These are phyloP conservation scores for Colletotrichum kahawae DNA, from an alignment of 2,329 filamentous ascomycete genomes.

Conservation along the genomic window DNA sequence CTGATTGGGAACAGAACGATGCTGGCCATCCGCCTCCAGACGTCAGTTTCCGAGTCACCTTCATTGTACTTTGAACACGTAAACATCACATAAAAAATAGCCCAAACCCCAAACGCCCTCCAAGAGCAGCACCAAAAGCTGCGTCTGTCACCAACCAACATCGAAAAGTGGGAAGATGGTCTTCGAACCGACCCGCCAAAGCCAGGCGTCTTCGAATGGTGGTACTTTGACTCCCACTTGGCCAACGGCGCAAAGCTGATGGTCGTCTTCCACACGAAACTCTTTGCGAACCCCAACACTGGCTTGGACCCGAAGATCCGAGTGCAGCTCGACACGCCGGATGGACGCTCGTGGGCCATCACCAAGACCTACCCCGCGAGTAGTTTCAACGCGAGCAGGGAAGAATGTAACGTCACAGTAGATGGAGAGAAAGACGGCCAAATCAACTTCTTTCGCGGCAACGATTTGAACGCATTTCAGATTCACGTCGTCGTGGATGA, in stretches of 20 bases:
- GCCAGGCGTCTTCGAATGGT: background rate
- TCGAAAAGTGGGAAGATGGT: background rate
- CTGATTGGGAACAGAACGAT: background rate
- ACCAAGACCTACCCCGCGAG: background rate
- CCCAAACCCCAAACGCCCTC: fast-evolving
- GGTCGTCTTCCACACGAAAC: background rate
- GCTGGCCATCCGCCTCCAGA: background rate
- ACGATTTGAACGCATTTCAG: background rate
- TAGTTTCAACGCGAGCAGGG: background rate
- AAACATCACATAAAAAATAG: background rate
- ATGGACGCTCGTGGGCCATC: background rate
- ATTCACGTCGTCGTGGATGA: background rate
- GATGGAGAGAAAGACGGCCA: background rate
- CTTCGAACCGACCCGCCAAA: background rate
- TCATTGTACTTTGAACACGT: background rate
- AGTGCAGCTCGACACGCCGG: background rate
- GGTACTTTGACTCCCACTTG: background rate
- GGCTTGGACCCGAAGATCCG: background rate
- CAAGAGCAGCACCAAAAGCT: background rate
- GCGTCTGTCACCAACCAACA: background rate
- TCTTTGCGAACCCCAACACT: background rate
- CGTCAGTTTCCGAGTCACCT: background rate
- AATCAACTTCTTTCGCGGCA: background rate
- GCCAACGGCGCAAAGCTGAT: background rate
- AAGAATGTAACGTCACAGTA: background rate